phyloP scores from a whole-genome alignment of 371 early-diverging fungal species.

The Mortierella sp. region DNA sequence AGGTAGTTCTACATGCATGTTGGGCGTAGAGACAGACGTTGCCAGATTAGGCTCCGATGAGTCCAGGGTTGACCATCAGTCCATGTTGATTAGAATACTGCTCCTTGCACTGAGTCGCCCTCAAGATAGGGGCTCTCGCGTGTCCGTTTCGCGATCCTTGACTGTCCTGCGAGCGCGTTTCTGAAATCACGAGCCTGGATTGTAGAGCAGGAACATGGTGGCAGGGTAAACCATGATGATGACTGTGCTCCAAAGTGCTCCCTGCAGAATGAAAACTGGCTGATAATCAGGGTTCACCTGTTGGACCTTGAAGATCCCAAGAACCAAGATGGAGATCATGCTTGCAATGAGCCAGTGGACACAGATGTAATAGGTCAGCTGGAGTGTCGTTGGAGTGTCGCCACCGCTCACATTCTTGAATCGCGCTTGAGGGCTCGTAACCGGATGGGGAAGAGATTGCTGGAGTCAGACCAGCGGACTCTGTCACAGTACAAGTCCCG shows the following conservation, averaged over 20 bases:
- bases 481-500: too few species aligned
- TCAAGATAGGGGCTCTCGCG: constrained; percentile 40
- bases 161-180: constrained; percentile 34
- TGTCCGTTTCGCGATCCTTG: constrained; percentile 34
- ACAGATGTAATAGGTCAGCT: constrained; percentile 41
- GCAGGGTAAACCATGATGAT: constrained; percentile 41
- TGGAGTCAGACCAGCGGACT: too few species aligned
- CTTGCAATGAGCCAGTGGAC: constrained; percentile 49
- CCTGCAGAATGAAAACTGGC: constrained; percentile 25
- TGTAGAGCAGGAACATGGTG: constrained; percentile 47
- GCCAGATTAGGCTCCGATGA: neutral
- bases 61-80: constrained; percentile 19
- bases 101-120: constrained; percentile 19
- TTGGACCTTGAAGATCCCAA: constrained; percentile 28
- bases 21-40: constrained; percentile 3
- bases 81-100: constrained; percentile 34
- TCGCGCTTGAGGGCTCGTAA: constrained; percentile 44
- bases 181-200: constrained; percentile 30
- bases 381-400: constrained; percentile 40
- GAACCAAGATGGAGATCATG: constrained; percentile 21
- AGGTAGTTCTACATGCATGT: neutral
- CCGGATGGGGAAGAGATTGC: too few species aligned
- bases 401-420: constrained; percentile 42
- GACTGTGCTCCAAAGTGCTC: constrained; percentile 36
- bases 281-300: constrained; percentile 5